Conservation (phyloP, 805 yeast genomes). For the Saccharomyces mikatae region DNA sequence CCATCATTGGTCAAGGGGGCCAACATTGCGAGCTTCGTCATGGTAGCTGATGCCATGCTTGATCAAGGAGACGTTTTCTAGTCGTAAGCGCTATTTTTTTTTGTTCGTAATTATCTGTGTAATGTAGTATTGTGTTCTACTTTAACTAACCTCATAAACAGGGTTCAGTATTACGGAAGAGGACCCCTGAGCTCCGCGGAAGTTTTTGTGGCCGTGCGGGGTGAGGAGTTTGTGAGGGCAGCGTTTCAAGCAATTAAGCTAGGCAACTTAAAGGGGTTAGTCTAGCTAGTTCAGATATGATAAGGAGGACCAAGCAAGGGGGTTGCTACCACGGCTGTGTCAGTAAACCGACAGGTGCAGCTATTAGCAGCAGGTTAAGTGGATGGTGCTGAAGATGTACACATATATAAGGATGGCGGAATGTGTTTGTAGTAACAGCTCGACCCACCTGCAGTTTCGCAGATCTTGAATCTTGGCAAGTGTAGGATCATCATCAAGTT, state of each 20-base stretch:
- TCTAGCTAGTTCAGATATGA: background rate
- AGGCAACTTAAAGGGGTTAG: background rate
- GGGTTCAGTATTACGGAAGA: background rate
- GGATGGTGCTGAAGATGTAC: background rate
- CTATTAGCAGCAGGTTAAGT: background rate
- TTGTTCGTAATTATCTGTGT: background rate
- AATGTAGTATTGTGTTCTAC: background rate
- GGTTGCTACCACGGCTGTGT: background rate
- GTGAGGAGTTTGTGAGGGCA: background rate
- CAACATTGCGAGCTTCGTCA: conserved; percentile 96
- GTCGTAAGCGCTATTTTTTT: background rate
- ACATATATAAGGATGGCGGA: background rate
- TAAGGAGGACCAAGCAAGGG: background rate
- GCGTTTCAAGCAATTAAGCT: background rate
- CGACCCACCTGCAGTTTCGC: background rate
- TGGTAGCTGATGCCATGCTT: conserved; percentile 97
- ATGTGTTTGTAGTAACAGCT: no score
- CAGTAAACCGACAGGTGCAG: background rate
- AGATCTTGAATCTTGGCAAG: background rate
- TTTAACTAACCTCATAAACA: background rate
- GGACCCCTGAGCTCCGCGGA: background rate
- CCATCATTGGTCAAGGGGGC: conserved; percentile 98
- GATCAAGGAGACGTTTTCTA: conserved; percentile 78
- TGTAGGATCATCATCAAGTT: background rate
- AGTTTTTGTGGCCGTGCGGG: background rate